Evolutionary conservation across 2,329 filamentous ascomycete species (phyloP).

Genomic region (Colletotrichum plurivorum): DNA sequence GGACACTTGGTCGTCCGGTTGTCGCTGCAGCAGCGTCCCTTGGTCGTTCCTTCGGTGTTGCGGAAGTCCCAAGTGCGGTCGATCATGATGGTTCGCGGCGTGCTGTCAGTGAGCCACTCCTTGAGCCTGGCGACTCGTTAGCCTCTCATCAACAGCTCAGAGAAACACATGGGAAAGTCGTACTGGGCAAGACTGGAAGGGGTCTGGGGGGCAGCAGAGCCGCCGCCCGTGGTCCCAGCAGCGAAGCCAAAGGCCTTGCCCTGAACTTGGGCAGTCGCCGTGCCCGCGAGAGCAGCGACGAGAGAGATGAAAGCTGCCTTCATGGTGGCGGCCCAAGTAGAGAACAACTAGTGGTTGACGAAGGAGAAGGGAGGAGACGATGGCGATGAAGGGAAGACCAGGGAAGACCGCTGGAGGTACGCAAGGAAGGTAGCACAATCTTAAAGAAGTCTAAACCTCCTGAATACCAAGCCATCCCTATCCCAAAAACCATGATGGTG

Average conservation of each 20-base stretch:
- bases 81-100: slow-evolving; percentile 54
- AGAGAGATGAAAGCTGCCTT: slow-evolving; percentile 37
- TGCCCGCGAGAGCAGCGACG: slow-evolving; percentile 40
- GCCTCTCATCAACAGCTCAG: slow-evolving; percentile 49
- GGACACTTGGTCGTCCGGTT: slow-evolving; percentile 46
- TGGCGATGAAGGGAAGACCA: not conserved
- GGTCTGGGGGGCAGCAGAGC: slow-evolving; percentile 57
- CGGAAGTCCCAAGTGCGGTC: slow-evolving; percentile 49
- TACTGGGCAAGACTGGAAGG: slow-evolving; percentile 47
- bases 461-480: not conserved
- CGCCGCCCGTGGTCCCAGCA: slow-evolving; percentile 66
- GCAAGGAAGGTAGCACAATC: not conserved
- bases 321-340: slow-evolving; percentile 9
- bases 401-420: no score
- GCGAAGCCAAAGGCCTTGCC: slow-evolving; percentile 50
- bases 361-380: not conserved
- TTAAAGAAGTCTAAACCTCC: slow-evolving; percentile 16
- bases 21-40: slow-evolving; percentile 46
- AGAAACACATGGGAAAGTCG: slow-evolving; percentile 47
- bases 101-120: slow-evolving; percentile 46
- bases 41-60: slow-evolving; percentile 44
- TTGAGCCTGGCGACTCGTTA: slow-evolving; percentile 48
- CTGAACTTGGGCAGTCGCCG: slow-evolving; percentile 46
- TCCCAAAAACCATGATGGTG: slow-evolving; percentile 6
- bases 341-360: not conserved